Evolutionary conservation across 179 eudicot species (phyloP), one percentile per base, ranked within the genome.

Genomic region (Patellifolia procumbens): DNA sequence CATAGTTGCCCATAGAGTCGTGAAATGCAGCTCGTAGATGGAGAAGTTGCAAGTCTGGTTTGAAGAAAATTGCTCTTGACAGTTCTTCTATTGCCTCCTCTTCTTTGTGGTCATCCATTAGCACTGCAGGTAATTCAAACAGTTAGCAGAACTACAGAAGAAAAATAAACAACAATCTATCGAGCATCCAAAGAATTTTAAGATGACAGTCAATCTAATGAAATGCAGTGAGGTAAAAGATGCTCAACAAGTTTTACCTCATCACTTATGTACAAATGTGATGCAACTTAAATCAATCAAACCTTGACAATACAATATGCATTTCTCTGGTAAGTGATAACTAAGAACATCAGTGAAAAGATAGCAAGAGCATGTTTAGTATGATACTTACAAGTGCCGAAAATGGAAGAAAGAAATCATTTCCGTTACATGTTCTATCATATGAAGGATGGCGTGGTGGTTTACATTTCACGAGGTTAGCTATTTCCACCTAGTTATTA

Each of bases 11-110:
- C 89, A 93, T 90, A n/a, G 97, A 91, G 73, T 93, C 99, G 5
- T 91, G 83, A 83, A 95, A 95, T 71, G 99, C 98, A 55, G 99
- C 96, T 76, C 97, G 89, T 48, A 92, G 97, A 87, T 92, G 94
- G 59, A 92, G 88, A 48, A 92, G 86, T 62, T 89, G 97, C 81
- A 91, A 74, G 72, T 92, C 97, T 2, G 89, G 94, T 82, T 87
- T 91, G 88, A 92, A 92, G 76, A 87, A 82, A 78, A 92, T 88
- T 80, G 94, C 94, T 71, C 77, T 89, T 60, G 97, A 80, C 26
- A 92, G 91, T 85, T 89, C 97, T 60, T 79, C 81, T 13, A 92
- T 87, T 68, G 97, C 97, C 82, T 92, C 94, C 8, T 87, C 88
- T 85, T 92, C 97, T 77, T 88, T 89, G 77, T 86, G 96, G 80